Conservation (phyloP, 179 eudicot species). For the Carnegiea gigantea region DNA sequence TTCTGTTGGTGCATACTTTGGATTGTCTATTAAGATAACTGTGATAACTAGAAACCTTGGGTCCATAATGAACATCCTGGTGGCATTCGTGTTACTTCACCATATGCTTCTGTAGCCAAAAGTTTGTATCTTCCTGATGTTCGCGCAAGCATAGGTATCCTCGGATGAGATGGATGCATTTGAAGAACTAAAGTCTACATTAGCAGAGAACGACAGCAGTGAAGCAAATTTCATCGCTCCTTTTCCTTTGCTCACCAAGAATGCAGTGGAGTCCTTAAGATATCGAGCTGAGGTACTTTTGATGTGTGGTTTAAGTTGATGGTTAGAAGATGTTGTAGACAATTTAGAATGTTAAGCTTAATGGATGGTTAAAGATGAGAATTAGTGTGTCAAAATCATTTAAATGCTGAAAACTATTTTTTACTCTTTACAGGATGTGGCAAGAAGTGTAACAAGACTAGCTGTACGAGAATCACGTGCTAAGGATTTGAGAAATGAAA, state of each 20-base stretch:
- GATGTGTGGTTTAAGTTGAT: background rate
- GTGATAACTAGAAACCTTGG: background rate
- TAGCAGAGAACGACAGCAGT: slow-evolving; percentile 56
- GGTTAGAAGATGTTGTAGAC: background rate
- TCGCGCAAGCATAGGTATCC: slow-evolving; percentile 56
- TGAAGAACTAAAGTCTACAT: slow-evolving; percentile 64
- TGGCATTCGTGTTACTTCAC: slow-evolving; percentile 24
- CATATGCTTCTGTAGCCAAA: background rate
- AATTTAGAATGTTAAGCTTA: background rate
- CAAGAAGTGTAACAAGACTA: slow-evolving; percentile 80
- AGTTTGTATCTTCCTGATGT: slow-evolving; percentile 7
- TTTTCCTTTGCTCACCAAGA: slow-evolving; percentile 73
- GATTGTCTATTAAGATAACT: no score
- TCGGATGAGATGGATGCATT: slow-evolving; percentile 72
- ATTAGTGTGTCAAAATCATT: background rate
- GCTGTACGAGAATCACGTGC: slow-evolving; percentile 92
- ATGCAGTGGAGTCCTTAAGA: slow-evolving; percentile 92
- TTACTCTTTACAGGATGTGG: slow-evolving; percentile 65
- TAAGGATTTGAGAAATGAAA: slow-evolving; percentile 84
- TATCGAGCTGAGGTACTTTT: slow-evolving; percentile 87
- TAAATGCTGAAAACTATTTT: background rate
- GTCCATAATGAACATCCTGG: background rate
- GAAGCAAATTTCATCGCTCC: slow-evolving; percentile 71
- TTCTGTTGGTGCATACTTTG: no score
- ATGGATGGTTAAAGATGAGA: background rate